Base-by-base conservation (phyloP, 257 asterid species). In the Plectranthus barbatus region DNA sequence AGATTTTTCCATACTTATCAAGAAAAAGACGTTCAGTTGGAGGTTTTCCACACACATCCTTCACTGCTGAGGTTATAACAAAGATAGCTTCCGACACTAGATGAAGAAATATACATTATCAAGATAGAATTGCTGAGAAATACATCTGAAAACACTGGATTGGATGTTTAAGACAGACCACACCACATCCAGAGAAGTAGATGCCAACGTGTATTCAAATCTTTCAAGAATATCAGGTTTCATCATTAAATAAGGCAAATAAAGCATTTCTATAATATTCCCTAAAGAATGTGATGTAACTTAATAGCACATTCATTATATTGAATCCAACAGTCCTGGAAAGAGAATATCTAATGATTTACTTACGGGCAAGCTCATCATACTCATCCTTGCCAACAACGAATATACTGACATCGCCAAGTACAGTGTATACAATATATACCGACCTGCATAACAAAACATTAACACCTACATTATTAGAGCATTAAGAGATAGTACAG, bases 361-460 rank as follows among this genome's bases (percentile, higher is more conserved):
- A 81, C 96, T 86, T 82, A 89, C 97, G 72, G 54, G 95, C 86
- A 76, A 86, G 95, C 78, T 92, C 99, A 75, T 92, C 97, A 13
- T 89, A 92, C 60, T 85, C 97, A 72, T 92, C 99, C 83, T 92
- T 92, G 82, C 96, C 99, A 67, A 92, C 99, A 52, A 89, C 80
- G 62, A 72, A 92, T 60, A 86, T 74, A 76, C 94, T 89, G 69
- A 92, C 94, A 78, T 92, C 96, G 23, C 97, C 99, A 7, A 92
- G 91, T 70, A 85, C 91, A 13, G 95, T 89, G 87, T 85, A 92
- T 20, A 89, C 96, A 50, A 86, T 85, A 60, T 92, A 86, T 36
- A 89, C 95, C 24, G 99, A 89, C 76, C 96, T 92, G 91, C 76
- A 31, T 14, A 68, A 20, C 29, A 51, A 41, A 72, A 49, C 53